Base-by-base conservation (phyloP, 1,139 yeast genomes). In the Zygoascus meyerae region DNA sequence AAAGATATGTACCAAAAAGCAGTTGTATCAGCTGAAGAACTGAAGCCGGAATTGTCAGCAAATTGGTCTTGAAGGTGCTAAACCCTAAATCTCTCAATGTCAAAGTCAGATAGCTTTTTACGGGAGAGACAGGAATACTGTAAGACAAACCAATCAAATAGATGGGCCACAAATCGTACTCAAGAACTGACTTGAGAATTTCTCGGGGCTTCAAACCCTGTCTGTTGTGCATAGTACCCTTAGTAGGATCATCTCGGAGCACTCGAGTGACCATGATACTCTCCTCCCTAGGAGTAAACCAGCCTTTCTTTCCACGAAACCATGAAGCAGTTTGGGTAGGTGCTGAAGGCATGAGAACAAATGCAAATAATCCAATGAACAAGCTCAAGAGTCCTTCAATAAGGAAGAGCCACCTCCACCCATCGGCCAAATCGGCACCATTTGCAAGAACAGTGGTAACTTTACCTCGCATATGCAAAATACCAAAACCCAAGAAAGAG, bases 171-270 rank as follows among this genome's bases (percentile, higher is more conserved):
- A 79, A 59, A 58, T 79, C 81, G 53, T 70, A 77, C 58, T 81
- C 85, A 8, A 56, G 44, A 9, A 79, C 49, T 4, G 80, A 66
- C 37, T 62, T 61, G 56, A 67, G 56, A 32, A 79, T 59, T 44
- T 69, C 69, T 46, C 56, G 67, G 30, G 66, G 62, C 5, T 71
- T 61, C 10, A 81, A 66, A 1, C 79, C 78, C 55, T 80, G 78
- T 52, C 86, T 66, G 56, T 81, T 81, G 60, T 79, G 73, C 85
- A 80, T 80, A 51, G 75, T 81, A 12, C 85, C 83, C 64, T 81
- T 81, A 5, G 76, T 64, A 3, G 86, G 85, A 54, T 81, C 86
- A 55, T 81, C 85, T 52, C 86, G 63, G 41, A 81, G 68, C 0
- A 80, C 70, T 48, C 82, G 68, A 56, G 79, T 81, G 33, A 79